phyloP scores from a whole-genome alignment of 805 yeast genomes.

The Metschnikowia orientalis region DNA sequence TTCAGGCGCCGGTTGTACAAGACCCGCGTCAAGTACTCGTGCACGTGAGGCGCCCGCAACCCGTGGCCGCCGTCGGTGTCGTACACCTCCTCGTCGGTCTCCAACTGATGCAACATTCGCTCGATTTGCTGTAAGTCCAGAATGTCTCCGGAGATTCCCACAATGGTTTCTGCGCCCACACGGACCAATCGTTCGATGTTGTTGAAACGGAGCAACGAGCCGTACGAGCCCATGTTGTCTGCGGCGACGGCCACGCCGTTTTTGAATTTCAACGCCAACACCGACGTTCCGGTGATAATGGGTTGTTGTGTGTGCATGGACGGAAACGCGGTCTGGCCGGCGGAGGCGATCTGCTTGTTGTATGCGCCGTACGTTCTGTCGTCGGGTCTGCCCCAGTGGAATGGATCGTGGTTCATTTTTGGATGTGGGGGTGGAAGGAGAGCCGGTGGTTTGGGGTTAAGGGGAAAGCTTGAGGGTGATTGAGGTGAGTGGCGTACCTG shows the following conservation, averaged over 20 bases:
- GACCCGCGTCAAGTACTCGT: conserved; percentile 79
- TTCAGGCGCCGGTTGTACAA: conserved; percentile 85
- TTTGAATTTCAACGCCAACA: conserved; percentile 81
- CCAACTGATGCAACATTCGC: conserved; percentile 71
- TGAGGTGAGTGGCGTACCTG: no score
- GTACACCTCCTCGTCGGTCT: conserved; percentile 65
- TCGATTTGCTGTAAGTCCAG: conserved; percentile 87
- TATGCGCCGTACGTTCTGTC: conserved; percentile 78
- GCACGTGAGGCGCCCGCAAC: conserved; percentile 81
- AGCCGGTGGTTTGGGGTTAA: neutral
- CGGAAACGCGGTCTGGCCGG: conserved; percentile 45
- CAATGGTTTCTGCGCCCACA: conserved; percentile 83
- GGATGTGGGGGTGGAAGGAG: conserved; percentile 4
- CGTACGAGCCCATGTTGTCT: conserved; percentile 88
- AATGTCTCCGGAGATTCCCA: conserved; percentile 92
- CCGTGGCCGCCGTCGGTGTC: conserved; percentile 60
- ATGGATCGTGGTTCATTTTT: conserved; percentile 98
- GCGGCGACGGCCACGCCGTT: conserved; percentile 94
- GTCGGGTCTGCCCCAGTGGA: conserved; percentile 92
- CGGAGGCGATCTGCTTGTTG: conserved; percentile 64
- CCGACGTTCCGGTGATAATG: conserved; percentile 94
- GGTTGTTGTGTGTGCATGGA: conserved; percentile 89
- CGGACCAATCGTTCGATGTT: conserved; percentile 79
- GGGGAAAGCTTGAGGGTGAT: neutral
- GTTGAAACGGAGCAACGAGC: conserved; percentile 82